A percentile compares a stretch with the other conserved stretches of the same genome.
Evolutionary conservation across 352 stramenopile genomes (phyloP).

Genomic region (Phytophthora citrophthora): DNA sequence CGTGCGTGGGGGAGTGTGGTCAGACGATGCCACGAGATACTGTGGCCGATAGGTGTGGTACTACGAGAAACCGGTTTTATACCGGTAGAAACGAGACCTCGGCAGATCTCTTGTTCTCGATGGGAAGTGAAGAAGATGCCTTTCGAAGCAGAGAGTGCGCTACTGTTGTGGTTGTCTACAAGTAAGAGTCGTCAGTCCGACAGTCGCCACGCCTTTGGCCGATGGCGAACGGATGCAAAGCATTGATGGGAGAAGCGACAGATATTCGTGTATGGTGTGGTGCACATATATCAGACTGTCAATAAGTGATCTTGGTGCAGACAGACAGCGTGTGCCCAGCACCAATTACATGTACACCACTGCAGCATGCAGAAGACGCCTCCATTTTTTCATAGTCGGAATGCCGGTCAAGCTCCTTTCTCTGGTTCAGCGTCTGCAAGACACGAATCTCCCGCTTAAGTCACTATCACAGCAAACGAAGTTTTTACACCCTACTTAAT

Average conservation of each 20-base stretch:
- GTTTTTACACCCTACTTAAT: neutral
- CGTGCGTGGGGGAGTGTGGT: constrained; percentile 1
- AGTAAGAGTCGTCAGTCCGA: no score
- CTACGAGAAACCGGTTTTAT: constrained; percentile 5
- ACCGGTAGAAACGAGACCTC: constrained; percentile 12
- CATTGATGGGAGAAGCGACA: constrained; percentile 6
- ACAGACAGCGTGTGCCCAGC: neutral
- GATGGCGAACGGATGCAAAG: constrained; percentile 15
- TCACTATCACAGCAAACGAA: neutral
- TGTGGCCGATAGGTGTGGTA: constrained; percentile 5
- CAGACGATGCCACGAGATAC: constrained; percentile 27
- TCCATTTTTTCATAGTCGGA: constrained; percentile 1
- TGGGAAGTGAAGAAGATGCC: neutral
- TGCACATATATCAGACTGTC: neutral
- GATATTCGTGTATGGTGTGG: neutral
- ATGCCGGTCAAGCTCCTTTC: constrained; percentile 3
- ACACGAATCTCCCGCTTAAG: neutral
- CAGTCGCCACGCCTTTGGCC: constrained; percentile 5
- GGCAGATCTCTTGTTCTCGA: constrained; percentile 2
- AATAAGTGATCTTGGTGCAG: neutral
- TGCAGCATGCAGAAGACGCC: neutral
- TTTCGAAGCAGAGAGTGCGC: constrained; percentile 9
- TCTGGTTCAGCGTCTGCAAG: neutral
- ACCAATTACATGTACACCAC: neutral
- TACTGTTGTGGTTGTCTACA: no score